A percentile compares a stretch with the other conserved stretches of the same genome.
These are phyloP conservation scores for Sporothrix phasma DNA, from an alignment of 2,329 filamentous ascomycete species.

Conservation along the genomic window DNA sequence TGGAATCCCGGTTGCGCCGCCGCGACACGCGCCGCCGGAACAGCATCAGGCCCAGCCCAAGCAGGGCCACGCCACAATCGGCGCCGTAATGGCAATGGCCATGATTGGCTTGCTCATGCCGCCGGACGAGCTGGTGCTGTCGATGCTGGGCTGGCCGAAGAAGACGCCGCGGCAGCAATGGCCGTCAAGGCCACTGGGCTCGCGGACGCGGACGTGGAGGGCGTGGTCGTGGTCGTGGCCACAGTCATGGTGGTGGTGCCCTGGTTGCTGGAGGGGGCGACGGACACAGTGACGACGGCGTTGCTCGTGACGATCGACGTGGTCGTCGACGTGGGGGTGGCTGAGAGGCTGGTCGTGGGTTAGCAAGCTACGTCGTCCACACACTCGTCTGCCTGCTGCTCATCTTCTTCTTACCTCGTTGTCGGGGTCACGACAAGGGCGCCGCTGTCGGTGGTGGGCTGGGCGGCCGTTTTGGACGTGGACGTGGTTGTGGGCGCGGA, in stretches of 20 bases:
- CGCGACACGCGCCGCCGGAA: slow-evolving; percentile 13
- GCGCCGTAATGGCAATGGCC: slow-evolving; percentile 17
- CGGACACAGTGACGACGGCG: slow-evolving; percentile 6
- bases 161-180: neutral
- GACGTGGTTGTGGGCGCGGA: neutral
- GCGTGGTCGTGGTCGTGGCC: slow-evolving; percentile 1
- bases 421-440: neutral
- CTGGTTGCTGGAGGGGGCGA: neutral
- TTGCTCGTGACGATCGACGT: slow-evolving; percentile 14
- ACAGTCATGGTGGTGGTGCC: neutral
- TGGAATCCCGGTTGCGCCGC: slow-evolving; percentile 10
- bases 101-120: slow-evolving; percentile 15
- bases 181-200: neutral
- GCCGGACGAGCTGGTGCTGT: neutral
- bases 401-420: neutral
- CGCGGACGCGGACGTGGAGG: neutral
- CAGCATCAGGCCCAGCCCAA: slow-evolving; percentile 17
- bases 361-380: neutral
- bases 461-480: neutral
- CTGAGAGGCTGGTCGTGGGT: neutral
- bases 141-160: neutral
- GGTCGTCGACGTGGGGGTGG: slow-evolving; percentile 10
- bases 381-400: neutral
- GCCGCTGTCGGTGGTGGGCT: neutral
- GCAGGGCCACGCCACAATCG: slow-evolving; percentile 18